Percentiles rank a stretch among this genome's conserved stretches.
phyloP scores from a whole-genome alignment of 2,329 filamentous ascomycete species.

The Colletotrichum costaricense region DNA sequence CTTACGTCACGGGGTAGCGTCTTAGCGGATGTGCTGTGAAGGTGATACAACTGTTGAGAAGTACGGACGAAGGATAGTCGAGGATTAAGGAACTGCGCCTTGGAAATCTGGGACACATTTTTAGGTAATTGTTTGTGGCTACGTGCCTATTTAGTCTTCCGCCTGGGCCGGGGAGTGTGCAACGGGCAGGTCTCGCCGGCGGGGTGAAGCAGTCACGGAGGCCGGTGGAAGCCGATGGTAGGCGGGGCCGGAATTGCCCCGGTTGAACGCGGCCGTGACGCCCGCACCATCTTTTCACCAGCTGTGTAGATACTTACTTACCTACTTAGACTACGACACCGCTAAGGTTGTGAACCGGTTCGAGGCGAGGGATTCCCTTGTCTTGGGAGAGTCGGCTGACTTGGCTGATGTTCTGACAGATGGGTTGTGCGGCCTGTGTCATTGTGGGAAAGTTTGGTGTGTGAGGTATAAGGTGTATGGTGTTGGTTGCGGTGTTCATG shows the following conservation, averaged over 20 bases:
- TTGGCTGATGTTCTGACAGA: conserved; percentile 21
- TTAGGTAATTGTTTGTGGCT: conserved; percentile 29
- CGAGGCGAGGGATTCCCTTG: conserved; percentile 22
- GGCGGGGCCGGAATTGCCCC: conserved; percentile 28
- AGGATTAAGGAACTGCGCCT: background rate
- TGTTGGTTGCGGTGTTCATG: conserved; percentile 18
- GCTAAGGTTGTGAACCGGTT: conserved; percentile 4
- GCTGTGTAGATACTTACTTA: background rate
- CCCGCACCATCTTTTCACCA: background rate
- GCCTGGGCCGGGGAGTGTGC: background rate
- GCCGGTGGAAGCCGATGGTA: conserved; percentile 34
- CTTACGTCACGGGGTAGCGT: conserved; percentile 28
- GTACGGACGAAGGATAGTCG: background rate
- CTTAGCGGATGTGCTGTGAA: background rate
- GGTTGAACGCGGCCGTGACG: conserved; percentile 20
- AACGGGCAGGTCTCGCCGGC: conserved; percentile 27
- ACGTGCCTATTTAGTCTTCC: too few relatives aligned
- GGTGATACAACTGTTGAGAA: background rate
- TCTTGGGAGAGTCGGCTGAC: conserved; percentile 27
- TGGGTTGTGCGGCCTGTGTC: conserved; percentile 7
- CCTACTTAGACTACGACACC: background rate
- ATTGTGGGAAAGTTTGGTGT: conserved; percentile 1
- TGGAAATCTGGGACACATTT: conserved; percentile 7
- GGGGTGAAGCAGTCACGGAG: background rate
- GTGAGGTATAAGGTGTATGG: background rate